Base-by-base conservation (phyloP, 2,329 filamentous ascomycete genomes). In the Ceratocystis cacaofunesta region DNA sequence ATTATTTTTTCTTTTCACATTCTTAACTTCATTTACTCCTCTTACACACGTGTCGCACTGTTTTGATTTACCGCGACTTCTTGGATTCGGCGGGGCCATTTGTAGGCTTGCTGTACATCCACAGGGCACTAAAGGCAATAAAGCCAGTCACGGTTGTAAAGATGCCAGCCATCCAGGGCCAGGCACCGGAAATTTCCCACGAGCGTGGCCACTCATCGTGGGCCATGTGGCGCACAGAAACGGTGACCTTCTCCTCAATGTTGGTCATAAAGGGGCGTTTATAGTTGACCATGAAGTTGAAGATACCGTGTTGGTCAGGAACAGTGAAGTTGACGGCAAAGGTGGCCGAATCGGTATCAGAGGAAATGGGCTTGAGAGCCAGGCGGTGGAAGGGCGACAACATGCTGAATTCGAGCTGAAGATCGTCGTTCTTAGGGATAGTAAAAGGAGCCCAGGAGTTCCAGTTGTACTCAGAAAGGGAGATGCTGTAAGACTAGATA, bases 371-470 rank as follows among this genome's bases (percentile, higher is more conserved):
- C 7, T 78, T 71, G 41, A 99, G 85, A 67, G 85, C 80, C 43
- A 97, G 82, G 52, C 94, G 92, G 78, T 96, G 88, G 84, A 96
- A 97, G 66, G 94, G 92, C 1, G 92, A 96, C 60, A 99, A 87
- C 94, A 97, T 99, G 78, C 86, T 92, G 80, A 97, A 96, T 76
- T 99, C 94, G 68, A 99, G 89, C 76, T 99, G 94, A 43, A 99
- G 74, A 32, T 79, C 81, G 74, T 99, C 94, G 68, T 77, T 80
- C 7, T 80, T 73, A 25, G 90, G 85, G 22, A 88, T 79, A 50
- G 78, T 79, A 77, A 91, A 96, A 58, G 92, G 88, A 5, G 79
- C 76, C 79, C 86, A 95, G 72, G 85, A 82, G 74, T 89, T 84
- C 78, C 85, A 85, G 62, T 77, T 76, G 75, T 90, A 96, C 75